Evolutionary conservation across 305 asterid genomes (phyloP), one percentile per base, ranked within the genome.

Genomic region (Fraxinus greggii): DNA sequence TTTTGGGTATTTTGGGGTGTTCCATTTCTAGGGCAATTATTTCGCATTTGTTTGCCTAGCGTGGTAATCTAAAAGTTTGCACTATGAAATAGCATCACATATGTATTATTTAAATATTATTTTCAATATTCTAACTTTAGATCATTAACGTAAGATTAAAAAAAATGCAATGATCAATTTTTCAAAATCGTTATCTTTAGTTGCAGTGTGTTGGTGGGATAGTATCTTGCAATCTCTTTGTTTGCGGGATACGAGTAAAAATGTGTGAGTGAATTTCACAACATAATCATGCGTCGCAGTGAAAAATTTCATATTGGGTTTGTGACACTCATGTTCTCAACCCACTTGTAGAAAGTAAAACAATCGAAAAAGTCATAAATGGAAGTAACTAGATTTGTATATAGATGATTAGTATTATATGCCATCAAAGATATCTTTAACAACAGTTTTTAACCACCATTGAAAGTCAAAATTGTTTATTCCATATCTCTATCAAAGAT

Each of bases 401-500:
- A 59, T 56, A 5, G 3, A 56, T 21, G 4, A 59, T 7, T 59
- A 1, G 12, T 3, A 21, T 59, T 23, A 23, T 59, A 7, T 38
- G 1, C 12, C 54, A 42, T 42, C 54, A 45, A 45, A 45, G n/a
- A 45, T 12, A 45, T 45, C 54, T 45, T 13, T 45, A 15, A 45
- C 15, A 12, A 2, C 54, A 48, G 7, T 15, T 48, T 48, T 15
- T 15, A 48, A 48, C 59, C 59, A 48, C 59, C 59, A 48, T 48
- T 15, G 15, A 45, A n/a, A 38, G 56, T 19, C 76, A 36, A 13
- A 72, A 65, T 1, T 63, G 59, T 38, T 81, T 69, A 69, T 76
- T 76, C 63, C 74, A 65, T 72, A 80, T 54, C 80, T 67, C 72
- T 10, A 67, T 48, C 15, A 70, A 17, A 61, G n/a, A 78, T 13